A percentile compares a stretch with the other conserved stretches of the same genome.
phyloP scores from a whole-genome alignment of 169 alveolate species.

The Cryptosporidium tyzzeri region DNA sequence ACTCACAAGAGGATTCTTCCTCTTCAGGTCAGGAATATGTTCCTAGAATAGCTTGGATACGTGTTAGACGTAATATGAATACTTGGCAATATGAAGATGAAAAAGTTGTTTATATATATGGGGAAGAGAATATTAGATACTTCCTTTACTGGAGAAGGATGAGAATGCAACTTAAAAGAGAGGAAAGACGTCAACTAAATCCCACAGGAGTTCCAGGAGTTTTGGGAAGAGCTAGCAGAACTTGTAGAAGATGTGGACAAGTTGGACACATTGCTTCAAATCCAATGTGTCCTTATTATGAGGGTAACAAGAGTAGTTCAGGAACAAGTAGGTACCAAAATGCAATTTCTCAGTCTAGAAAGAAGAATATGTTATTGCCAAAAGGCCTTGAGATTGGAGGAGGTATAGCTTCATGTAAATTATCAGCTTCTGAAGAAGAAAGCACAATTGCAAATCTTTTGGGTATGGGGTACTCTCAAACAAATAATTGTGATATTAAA shows the following conservation, averaged over 20 bases:
- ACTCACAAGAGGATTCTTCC: too few relatives aligned
- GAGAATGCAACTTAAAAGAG: conserved; percentile 80
- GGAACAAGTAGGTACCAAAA: conserved; percentile 68
- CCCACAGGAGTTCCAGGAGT: conserved; percentile 75
- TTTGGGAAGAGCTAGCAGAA: conserved; percentile 80
- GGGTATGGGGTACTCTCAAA: conserved; percentile 64
- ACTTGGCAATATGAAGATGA: conserved; percentile 85
- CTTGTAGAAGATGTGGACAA: conserved; percentile 89
- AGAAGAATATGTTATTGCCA: conserved; percentile 1
- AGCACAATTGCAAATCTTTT: conserved; percentile 47
- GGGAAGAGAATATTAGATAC: conserved; percentile 84
- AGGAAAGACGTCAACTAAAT: conserved; percentile 69
- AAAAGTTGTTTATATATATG: conserved; percentile 86
- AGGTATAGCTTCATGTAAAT: conserved; percentile 44
- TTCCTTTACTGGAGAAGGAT: conserved; percentile 84
- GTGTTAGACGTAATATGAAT: conserved; percentile 83
- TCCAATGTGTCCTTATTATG: conserved; percentile 85
- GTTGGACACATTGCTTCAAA: conserved; percentile 90
- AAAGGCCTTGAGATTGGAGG: conserved; percentile 5
- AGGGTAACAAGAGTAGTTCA: conserved; percentile 76
- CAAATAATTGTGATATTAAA: not conserved
- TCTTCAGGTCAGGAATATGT: conserved; percentile 77
- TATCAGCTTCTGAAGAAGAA: conserved; percentile 70
- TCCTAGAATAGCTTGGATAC: conserved; percentile 88
- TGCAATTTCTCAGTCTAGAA: conserved; percentile 50